Percentiles rank a stretch among this genome's conserved stretches.
These are phyloP conservation scores for Phanerochaete carnosa DNA, from an alignment of 768 basidiomycete species.

Conservation along the genomic window DNA sequence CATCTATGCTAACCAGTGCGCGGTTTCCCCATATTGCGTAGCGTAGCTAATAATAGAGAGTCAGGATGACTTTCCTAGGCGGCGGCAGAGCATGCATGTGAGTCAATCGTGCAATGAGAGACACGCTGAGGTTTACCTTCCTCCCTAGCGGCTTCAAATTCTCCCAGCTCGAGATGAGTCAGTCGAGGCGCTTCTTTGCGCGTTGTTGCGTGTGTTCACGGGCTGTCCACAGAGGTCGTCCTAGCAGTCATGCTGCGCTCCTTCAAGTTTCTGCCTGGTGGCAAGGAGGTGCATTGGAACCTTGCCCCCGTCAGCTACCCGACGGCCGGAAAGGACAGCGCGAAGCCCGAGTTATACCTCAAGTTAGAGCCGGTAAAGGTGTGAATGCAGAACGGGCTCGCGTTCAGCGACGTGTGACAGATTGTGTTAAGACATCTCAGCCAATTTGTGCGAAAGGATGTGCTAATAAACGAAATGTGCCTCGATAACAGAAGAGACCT, in stretches of 20 bases:
- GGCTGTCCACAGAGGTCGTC: conserved; percentile 9
- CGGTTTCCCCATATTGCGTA: not conserved
- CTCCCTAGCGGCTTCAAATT: conserved; percentile 14
- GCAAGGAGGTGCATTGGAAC: conserved; percentile 15
- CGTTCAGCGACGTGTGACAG: too few species aligned
- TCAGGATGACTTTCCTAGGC: conserved; percentile 15
- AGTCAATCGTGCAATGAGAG: not conserved
- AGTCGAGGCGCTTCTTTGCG: not conserved
- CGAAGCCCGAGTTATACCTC: conserved; percentile 6
- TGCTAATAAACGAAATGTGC: not conserved
- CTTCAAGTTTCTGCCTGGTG: conserved; percentile 9
- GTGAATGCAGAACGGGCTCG: not conserved
- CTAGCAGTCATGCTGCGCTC: conserved; percentile 11
- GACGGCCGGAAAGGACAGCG: not conserved
- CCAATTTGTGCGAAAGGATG: not conserved
- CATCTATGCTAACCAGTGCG: conserved; percentile 13
- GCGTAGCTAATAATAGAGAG: not conserved
- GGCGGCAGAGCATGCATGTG: conserved; percentile 14
- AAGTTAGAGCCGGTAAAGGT: not conserved
- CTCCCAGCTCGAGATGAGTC: conserved; percentile 25
- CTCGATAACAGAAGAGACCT: not conserved
- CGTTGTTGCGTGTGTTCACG: not conserved
- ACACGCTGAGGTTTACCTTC: not conserved
- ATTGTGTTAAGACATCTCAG: too few species aligned
- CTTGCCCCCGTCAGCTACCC: conserved; percentile 11